A percentile compares a stretch with the other conserved stretches of the same genome.
These are phyloP conservation scores for Myxozyma mucilagina DNA, from an alignment of 805 yeast genomes.

Conservation along the genomic window DNA sequence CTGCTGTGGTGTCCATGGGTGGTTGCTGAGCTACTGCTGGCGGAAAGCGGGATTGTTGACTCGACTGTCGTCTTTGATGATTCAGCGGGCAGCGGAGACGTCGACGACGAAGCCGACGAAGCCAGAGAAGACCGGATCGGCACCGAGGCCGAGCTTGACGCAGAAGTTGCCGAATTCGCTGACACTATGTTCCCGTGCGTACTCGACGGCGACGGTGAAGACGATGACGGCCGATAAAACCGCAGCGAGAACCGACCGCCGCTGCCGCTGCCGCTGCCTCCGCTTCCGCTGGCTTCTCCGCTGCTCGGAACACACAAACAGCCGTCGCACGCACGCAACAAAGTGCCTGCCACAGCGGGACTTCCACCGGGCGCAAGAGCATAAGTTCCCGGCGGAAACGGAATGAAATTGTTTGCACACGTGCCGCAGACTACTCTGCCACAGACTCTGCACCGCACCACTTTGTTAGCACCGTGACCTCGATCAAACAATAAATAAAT, in stretches of 20 bases:
- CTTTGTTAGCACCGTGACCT: not conserved
- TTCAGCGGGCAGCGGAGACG: not conserved
- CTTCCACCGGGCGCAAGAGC: constrained; percentile 55
- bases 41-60: constrained; percentile 13
- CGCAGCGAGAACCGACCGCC: not conserved
- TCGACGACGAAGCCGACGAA: not conserved
- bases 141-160: constrained; percentile 21
- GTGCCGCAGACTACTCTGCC: constrained; percentile 74
- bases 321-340: constrained; percentile 72
- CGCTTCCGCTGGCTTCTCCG: constrained; percentile 40
- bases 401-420: constrained; percentile 58
- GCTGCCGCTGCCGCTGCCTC: not conserved
- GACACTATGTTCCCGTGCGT: not conserved
- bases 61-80: constrained; percentile 12
- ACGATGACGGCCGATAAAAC: constrained; percentile 1
- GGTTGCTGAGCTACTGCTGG: not conserved
- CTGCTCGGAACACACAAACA: constrained; percentile 53
- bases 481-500: constrained; percentile 16
- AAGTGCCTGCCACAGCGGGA: constrained; percentile 53
- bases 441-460: constrained; percentile 47
- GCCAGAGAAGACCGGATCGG: not conserved
- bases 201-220: not conserved
- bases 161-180: not conserved
- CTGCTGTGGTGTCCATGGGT: no score
- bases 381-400: constrained; percentile 59